Evolutionary conservation across 2,329 filamentous ascomycete genomes (phyloP), one percentile per base, ranked within the genome.

Genomic region (Aspergillus ibericus): DNA sequence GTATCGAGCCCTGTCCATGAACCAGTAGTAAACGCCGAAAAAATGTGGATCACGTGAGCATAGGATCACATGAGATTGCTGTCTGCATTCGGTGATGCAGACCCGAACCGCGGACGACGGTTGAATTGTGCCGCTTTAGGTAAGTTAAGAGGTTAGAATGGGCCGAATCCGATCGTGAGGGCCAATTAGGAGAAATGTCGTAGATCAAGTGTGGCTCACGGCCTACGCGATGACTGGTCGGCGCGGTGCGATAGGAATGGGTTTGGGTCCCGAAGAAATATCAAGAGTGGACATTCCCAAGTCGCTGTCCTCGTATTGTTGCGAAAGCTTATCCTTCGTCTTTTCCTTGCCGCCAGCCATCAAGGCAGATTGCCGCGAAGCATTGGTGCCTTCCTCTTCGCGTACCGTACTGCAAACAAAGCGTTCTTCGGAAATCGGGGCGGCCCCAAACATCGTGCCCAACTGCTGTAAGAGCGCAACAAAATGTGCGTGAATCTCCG

Each of bases 401-500:
- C 66, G 63, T 9, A 76, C 61, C 0, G 76, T 76, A 49, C 75
- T 76, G 68, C 75, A 77, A 32, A 77, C 71, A 35, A 76, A 74
- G 38, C 71, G 74, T 58, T 76, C 74, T 46, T 80, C 77, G 3
- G 75, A 77, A 16, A 79, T 67, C 3, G 77, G 76, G 12, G 72
- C 65, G 8, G 76, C 77, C 4, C 78, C 78, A 64, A 80, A 80
- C 71, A 78, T 77, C 15, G 72, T 70, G 9, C 79, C 76, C 22
- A 82, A 66, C 59, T 79, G 77, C 59, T 78, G 77, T 6, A 82
- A 67, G n/a, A 82, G 66, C n/a, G 74, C 76, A 16, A 81, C 78
- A 68, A 86, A 85, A 55, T 81, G 75, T 32, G 78, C 79, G 68
- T 86, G 83, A 8, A 85, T 70, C 62, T 84, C 81, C 10, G 83